Evolutionary conservation across 176 grass and related monocot species (phyloP).

Genomic region (Musa acuminata): DNA sequence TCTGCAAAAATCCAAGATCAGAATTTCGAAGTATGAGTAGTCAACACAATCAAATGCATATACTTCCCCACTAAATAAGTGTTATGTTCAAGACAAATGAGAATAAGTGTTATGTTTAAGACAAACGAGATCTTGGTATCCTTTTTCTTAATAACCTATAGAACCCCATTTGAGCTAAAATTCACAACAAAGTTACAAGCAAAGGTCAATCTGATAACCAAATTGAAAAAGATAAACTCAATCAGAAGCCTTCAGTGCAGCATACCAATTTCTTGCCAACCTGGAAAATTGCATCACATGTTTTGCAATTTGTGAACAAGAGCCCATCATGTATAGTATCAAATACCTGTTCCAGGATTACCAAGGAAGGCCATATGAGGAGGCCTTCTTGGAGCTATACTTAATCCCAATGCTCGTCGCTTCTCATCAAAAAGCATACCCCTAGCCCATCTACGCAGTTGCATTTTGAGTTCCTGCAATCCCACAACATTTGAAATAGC

Average conservation of each 20-base stretch:
- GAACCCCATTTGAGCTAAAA: too few relatives aligned
- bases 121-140: too few relatives aligned
- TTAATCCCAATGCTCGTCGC: constrained; percentile 69
- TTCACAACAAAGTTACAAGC: too few relatives aligned
- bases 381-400: constrained; percentile 63
- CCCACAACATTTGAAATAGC: constrained; percentile 82
- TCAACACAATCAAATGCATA: background rate
- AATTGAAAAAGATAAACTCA: constrained; percentile 6
- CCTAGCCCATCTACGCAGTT: constrained; percentile 74
- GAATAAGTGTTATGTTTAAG: too few relatives aligned
- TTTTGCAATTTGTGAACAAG: background rate
- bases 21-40: background rate
- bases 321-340: background rate
- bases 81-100: too few relatives aligned
- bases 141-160: too few relatives aligned
- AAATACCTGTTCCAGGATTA: constrained; percentile 90
- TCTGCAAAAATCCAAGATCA: background rate
- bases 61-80: too few relatives aligned
- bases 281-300: background rate
- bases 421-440: constrained; percentile 99
- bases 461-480: constrained; percentile 77
- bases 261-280: background rate
- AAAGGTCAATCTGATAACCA: background rate
- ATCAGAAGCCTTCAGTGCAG: background rate
- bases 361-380: constrained; percentile 98